These are phyloP conservation scores for Trichoderma cornu-damae DNA, from an alignment of 2,329 filamentous ascomycete species.

Conservation along the genomic window DNA sequence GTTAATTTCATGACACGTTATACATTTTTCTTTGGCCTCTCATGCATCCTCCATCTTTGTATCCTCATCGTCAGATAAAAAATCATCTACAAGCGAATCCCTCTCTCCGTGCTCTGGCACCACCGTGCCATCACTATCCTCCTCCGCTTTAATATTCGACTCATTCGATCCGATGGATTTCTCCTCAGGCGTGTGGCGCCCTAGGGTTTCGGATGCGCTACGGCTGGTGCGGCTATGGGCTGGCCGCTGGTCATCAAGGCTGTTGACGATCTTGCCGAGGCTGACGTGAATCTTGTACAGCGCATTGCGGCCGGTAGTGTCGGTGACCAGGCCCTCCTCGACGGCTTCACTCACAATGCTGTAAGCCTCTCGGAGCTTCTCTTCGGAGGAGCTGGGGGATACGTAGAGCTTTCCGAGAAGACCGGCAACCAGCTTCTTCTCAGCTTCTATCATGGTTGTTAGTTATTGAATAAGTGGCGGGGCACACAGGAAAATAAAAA, in stretches of 20 bases:
- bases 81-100: slow-evolving; percentile 37
- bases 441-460: slow-evolving; percentile 58
- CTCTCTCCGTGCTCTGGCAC: slow-evolving; percentile 22
- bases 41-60: slow-evolving; percentile 30
- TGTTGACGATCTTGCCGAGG: slow-evolving; percentile 62
- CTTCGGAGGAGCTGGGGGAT: slow-evolving; percentile 57
- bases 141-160: slow-evolving; percentile 46
- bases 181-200: slow-evolving; percentile 33
- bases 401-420: slow-evolving; percentile 81
- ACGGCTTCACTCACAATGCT: slow-evolving; percentile 57
- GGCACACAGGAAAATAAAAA: no score
- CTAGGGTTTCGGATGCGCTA: slow-evolving; percentile 37
- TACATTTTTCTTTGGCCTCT: slow-evolving; percentile 9
- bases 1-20: slow-evolving; percentile 5
- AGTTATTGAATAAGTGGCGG: slow-evolving; percentile 19
- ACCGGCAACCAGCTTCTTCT: slow-evolving; percentile 74
- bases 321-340: slow-evolving; percentile 55
- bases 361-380: slow-evolving; percentile 54
- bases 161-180: slow-evolving; percentile 34
- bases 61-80: slow-evolving; percentile 39
- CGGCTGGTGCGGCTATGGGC: slow-evolving; percentile 40
- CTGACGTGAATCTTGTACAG: slow-evolving; percentile 64
- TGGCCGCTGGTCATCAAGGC: slow-evolving; percentile 44
- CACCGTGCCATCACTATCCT: slow-evolving; percentile 27
- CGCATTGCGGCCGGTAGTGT: slow-evolving; percentile 58